Base-by-base conservation (phyloP, 768 basidiomycete genomes). In the Mrakia blollopis region DNA sequence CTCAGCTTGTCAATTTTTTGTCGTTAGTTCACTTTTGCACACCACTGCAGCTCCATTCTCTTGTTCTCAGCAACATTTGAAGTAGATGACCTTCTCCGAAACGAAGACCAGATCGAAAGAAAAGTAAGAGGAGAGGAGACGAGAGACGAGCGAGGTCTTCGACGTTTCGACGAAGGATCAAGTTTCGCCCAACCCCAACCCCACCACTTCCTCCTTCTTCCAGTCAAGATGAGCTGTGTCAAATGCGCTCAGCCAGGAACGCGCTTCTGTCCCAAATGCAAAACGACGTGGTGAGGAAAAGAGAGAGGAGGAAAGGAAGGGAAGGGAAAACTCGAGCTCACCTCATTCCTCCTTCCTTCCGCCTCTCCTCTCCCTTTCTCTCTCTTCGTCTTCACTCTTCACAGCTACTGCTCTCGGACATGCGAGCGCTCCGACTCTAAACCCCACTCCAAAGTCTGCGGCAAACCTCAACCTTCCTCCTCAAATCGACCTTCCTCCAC, bases 171-270 rank as follows among this genome's bases (percentile, higher is more conserved):
- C 47, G 47, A 50, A 3, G 47, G 7, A 2, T 2, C 47, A 18
- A 50, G 47, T 2, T 21, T 18, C 11, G 16, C 39, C 14, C 47
- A 50, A 50, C 14, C n/a, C n/a, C n/a, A n/a, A n/a, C n/a, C n/a
- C 47, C 47, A 50, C 16, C 47, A 50, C 47, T 47, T 74, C 37
- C 35, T 62, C 70, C 61, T 61, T 54, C 60, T 76, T 39, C 44
- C n/a, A n/a, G 2, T 13, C 0, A 32, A 65, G 2, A 30, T 35
- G 21, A 41, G 32, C 50, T 47, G 28, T n/a, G 8, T 50, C 69
- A 23, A 71, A 30, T 47, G 16, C 21, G 47, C 47, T 18, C 47
- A 50, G 7, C 47, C 47, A 21, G 47, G 47, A 21, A 50, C 47
- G 14, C 16, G 47, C 16, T 50, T 50, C 47, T 52, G 32, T 50